Conservation (phyloP, 768 basidiomycete species). For the Cystofilobasidium macerans region DNA sequence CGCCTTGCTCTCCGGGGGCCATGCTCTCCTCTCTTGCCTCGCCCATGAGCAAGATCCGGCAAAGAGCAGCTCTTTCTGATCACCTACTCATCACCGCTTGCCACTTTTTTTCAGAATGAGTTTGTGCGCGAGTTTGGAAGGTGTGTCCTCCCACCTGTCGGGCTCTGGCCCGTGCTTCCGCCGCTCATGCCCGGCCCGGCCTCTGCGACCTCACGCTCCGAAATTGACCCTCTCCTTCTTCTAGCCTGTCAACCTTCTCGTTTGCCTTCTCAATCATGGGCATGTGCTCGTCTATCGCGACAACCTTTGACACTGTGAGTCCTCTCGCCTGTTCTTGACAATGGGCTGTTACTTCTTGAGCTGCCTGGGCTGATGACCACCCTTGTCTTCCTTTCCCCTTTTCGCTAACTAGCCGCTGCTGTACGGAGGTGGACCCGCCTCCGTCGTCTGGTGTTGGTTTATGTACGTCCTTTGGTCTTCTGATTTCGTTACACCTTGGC, state of each 20-base stretch:
- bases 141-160: constrained; percentile 7
- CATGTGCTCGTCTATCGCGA: constrained; percentile 62
- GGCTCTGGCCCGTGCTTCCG: too few species aligned
- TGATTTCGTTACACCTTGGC: neutral
- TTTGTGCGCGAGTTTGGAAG: constrained; percentile 25
- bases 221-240: neutral
- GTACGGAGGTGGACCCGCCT: constrained; percentile 54
- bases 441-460: constrained; percentile 48
- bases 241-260: constrained; percentile 13
- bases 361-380: neutral
- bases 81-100: too few species aligned
- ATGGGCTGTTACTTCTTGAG: neutral
- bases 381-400: neutral
- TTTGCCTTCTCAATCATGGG: constrained; percentile 50
- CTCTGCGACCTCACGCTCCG: too few species aligned
- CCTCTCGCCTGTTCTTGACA: neutral
- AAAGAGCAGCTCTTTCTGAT: too few species aligned
- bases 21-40: too few species aligned
- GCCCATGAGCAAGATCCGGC: too few species aligned
- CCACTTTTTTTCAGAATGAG: constrained; percentile 1
- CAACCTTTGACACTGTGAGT: constrained; percentile 55
- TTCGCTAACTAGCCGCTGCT: constrained; percentile 43
- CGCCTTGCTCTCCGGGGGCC: neutral
- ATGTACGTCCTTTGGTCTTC: constrained; percentile 20
- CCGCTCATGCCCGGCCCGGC: too few species aligned